phyloP scores from a whole-genome alignment of 805 yeast genomes.

The Zygoascus ofunaensis region DNA sequence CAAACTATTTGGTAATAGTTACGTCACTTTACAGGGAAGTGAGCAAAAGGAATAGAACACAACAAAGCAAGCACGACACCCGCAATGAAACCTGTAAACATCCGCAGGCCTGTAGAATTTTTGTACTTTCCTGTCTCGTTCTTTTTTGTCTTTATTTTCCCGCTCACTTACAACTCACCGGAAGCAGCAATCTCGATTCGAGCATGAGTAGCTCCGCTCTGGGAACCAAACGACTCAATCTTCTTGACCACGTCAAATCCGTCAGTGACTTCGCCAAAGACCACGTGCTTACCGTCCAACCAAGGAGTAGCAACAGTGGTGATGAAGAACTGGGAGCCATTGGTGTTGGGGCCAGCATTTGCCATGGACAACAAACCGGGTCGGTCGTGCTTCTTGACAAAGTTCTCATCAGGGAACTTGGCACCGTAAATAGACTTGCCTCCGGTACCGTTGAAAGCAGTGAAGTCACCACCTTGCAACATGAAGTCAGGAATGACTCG shows the following conservation, averaged over 20 bases:
- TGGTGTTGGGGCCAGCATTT: slow-evolving; percentile 96
- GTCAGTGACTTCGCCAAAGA: slow-evolving; percentile 83
- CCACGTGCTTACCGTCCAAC: slow-evolving; percentile 93
- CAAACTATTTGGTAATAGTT: no score
- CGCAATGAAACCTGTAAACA: no score
- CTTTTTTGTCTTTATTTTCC: no score
- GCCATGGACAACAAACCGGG: slow-evolving; percentile 92
- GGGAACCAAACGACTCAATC: slow-evolving; percentile 68
- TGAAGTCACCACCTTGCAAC: slow-evolving; percentile 94
- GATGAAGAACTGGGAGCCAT: slow-evolving; percentile 95
- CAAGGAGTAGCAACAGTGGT: slow-evolving; percentile 82
- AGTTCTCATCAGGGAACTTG: slow-evolving; percentile 71
- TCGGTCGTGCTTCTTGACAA: slow-evolving; percentile 58
- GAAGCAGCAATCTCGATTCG: slow-evolving; percentile 53
- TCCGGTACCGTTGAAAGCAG: slow-evolving; percentile 83
- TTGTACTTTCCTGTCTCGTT: no score
- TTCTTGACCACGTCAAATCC: slow-evolving; percentile 81
- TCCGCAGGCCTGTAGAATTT: no score
- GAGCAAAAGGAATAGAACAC: no score
- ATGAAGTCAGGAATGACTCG: slow-evolving; percentile 93
- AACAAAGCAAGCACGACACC: no score
- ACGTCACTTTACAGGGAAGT: no score
- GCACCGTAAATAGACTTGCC: slow-evolving; percentile 78
- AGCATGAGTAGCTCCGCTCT: slow-evolving; percentile 56
- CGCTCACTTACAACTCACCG: slow-evolving; percentile 51